Conservation (phyloP, 2,329 filamentous ascomycete species). For the Fusarium denticulatum region DNA sequence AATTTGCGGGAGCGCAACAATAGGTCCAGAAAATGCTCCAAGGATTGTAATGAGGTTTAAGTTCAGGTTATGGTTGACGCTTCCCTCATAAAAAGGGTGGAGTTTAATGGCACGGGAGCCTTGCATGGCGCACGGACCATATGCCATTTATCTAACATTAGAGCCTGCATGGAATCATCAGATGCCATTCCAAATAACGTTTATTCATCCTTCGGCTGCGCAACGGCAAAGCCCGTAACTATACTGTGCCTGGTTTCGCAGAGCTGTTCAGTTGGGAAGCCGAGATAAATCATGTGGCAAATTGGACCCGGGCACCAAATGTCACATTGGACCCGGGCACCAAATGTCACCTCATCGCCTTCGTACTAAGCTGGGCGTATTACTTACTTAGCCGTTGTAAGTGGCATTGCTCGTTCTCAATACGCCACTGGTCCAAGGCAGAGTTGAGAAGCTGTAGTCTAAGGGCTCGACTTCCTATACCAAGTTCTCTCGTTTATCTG, state of each 20-base stretch:
- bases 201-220: slow-evolving; percentile 12
- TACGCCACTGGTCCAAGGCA: background rate
- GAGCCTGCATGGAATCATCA: slow-evolving; percentile 13
- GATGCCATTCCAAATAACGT: slow-evolving; percentile 19
- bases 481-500: background rate
- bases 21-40: background rate
- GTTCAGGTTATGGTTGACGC: slow-evolving; percentile 3
- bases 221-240: slow-evolving; percentile 22
- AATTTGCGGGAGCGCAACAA: background rate
- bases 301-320: background rate
- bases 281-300: background rate
- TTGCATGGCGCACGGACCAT: slow-evolving; percentile 18
- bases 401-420: background rate
- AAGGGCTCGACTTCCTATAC: background rate
- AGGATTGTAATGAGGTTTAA: slow-evolving; percentile 2
- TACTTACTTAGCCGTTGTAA: background rate
- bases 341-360: background rate
- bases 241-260: background rate
- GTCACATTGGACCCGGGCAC: no score
- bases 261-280: background rate
- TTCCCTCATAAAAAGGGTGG: slow-evolving; percentile 10
- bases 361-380: background rate
- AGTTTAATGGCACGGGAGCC: slow-evolving; percentile 1
- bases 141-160: background rate
- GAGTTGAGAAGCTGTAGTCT: background rate